Conservation (phyloP, 495 filamentous ascomycete species). For the Hyaloscypha bicolor region DNA sequence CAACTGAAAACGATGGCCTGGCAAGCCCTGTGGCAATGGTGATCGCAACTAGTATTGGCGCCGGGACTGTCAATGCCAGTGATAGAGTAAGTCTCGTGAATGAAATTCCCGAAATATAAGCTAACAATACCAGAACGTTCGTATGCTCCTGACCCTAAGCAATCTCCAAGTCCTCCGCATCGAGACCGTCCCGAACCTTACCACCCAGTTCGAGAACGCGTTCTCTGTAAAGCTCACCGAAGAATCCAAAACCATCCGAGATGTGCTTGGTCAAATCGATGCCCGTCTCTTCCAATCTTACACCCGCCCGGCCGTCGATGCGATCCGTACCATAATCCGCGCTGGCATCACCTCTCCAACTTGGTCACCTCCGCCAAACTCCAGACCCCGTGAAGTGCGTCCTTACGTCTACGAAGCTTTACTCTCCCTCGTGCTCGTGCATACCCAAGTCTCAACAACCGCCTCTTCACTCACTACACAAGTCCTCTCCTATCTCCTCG, state of each 20-base stretch:
- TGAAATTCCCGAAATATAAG: constrained; percentile 3
- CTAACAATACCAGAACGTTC: constrained; percentile 68
- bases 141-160: constrained; percentile 88
- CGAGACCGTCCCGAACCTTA: constrained; percentile 78
- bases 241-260: constrained; percentile 84
- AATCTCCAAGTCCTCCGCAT: constrained; percentile 81
- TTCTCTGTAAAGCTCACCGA: constrained; percentile 92
- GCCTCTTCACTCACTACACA: constrained; percentile 67
- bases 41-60: constrained; percentile 32
- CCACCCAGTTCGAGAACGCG: constrained; percentile 81
- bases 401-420: constrained; percentile 89
- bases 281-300: constrained; percentile 87
- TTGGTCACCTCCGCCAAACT: constrained; percentile 65
- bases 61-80: constrained; percentile 62
- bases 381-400: constrained; percentile 71
- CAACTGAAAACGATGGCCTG: constrained; percentile 48
- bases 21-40: constrained; percentile 35
- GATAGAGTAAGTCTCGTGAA: constrained; percentile 63
- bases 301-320: constrained; percentile 69
- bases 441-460: constrained; percentile 89
- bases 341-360: constrained; percentile 67
- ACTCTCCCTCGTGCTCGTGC: constrained; percentile 80
- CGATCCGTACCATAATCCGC: constrained; percentile 64
- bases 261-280: constrained; percentile 89
- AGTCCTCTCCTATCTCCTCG: constrained; percentile 79